Evolutionary conservation across 192 early-diverging fungal species (phyloP), one percentile per base, ranked within the genome.

Genomic region (Coemansia sp.): DNA sequence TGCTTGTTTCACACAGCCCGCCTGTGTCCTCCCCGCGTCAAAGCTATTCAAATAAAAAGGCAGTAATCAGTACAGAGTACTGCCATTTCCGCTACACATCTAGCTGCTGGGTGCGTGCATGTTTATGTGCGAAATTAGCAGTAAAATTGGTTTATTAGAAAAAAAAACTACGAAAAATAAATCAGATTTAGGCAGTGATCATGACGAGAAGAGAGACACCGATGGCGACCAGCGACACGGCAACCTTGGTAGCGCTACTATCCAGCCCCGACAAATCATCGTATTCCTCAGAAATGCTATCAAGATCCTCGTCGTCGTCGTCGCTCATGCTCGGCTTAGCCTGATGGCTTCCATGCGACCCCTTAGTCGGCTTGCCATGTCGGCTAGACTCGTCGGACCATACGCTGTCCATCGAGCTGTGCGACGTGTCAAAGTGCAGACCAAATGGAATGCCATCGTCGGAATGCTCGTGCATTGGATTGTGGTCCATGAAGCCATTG

Each of bases 221-320:
- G 22, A 78, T 55, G 60, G 70, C 70, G 54, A 48, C 76, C 76
- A 78, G 76, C 76, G 76, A 69, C 76, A 66, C 45, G n/a, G 71
- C 54, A 34, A 55, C 55, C 55, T 34, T 69, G 12, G 55, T 12
- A 12, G 76, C 71, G 7, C 67, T 29, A 57, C 60, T 79, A 60
- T 73, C 71, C 31, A 79, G 67, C 12, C 71, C 76, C 16, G 76
- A 72, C 34, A 67, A 60, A 32, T 62, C 59, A 34, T 64, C 61
- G 34, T 64, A 56, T 60, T 71, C 57, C 7, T 51, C 58, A n/a
- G 54, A 25, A 18, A 52, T 64, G 25, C 70, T 62, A 57, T 56
- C 56, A 38, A 42, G 17, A 28, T 30, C 25, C n/a, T 55, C 52
- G 52, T 55, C 17, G 8, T 51, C 50, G 12, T 51, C 56, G 56